Evolutionary conservation across 2,329 filamentous ascomycete species (phyloP).

Genomic region (Dactylonectria estremocensis): DNA sequence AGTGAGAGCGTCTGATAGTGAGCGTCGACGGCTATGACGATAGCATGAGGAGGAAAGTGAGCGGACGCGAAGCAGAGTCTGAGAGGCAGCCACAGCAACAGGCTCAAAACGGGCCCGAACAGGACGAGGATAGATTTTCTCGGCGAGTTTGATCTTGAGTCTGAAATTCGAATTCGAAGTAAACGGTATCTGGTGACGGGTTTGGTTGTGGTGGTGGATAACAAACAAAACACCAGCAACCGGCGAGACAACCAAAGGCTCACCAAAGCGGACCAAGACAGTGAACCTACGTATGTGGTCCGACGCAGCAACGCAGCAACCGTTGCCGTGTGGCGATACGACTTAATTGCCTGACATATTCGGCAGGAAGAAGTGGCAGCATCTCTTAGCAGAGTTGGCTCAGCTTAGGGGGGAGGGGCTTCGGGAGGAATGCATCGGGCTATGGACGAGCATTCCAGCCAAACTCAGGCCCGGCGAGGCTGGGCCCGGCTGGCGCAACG

Average conservation of each 20-base stretch:
- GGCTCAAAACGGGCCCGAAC: conserved; percentile 38
- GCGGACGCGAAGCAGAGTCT: conserved; percentile 44
- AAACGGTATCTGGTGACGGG: conserved; percentile 28
- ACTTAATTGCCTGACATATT: not conserved
- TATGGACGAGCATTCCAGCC: conserved; percentile 50
- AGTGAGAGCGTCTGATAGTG: conserved; percentile 12
- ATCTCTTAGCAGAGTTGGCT: conserved; percentile 31
- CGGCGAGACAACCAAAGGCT: conserved; percentile 39
- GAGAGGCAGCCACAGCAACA: conserved; percentile 40
- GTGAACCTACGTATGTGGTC: conserved; percentile 40
- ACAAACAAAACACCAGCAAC: conserved; percentile 39
- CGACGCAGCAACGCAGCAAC: conserved; percentile 47
- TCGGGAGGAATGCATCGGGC: conserved; percentile 49
- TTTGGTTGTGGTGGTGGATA: conserved; percentile 33
- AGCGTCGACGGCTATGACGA: conserved; percentile 38
- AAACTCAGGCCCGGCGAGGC: conserved; percentile 11
- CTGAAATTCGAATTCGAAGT: conserved; percentile 41
- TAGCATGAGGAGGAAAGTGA: conserved; percentile 40
- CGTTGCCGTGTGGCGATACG: conserved; percentile 35
- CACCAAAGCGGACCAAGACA: conserved; percentile 26
- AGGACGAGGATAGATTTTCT: conserved; percentile 40
- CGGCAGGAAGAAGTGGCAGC: not conserved
- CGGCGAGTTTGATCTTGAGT: conserved; percentile 38
- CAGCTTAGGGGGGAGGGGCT: conserved; percentile 15
- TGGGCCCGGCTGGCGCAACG: conserved; percentile 14